Percentiles rank a stretch among this genome's conserved stretches.
Conservation (phyloP, 179 eudicot species). For the Pouteria campechiana region DNA sequence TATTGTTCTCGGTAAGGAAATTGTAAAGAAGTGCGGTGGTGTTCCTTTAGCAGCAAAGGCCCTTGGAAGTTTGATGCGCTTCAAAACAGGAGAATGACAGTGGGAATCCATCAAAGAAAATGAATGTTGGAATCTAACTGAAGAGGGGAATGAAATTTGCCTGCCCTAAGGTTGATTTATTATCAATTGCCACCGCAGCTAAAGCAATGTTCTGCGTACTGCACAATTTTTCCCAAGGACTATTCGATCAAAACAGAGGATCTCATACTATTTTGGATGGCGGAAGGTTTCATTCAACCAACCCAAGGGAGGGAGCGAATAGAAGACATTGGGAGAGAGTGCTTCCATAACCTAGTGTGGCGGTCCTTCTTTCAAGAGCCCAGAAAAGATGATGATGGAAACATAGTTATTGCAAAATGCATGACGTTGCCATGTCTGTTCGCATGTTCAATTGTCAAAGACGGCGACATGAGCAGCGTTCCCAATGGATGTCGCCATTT, state of each 20-base stretch:
- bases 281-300: conserved; percentile 7
- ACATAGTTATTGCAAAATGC: conserved; percentile 9
- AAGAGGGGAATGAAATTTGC: conserved; percentile 3
- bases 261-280: conserved; percentile 10
- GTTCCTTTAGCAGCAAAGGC: conserved; percentile 18
- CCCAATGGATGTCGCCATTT: too few relatives aligned
- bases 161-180: conserved; percentile 15
- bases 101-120: too few relatives aligned
- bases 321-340: conserved; percentile 8
- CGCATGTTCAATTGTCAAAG: background rate
- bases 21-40: conserved; percentile 15
- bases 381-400: background rate
- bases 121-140: too few relatives aligned
- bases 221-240: conserved; percentile 17
- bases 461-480: background rate
- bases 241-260: conserved; percentile 7
- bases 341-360: conserved; percentile 6
- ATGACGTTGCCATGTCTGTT: conserved; percentile 9
- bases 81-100: too few relatives aligned
- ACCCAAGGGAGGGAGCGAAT: background rate
- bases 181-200: conserved; percentile 11
- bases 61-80: too few relatives aligned
- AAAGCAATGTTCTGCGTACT: conserved; percentile 13
- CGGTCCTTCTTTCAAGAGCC: conserved; percentile 14
- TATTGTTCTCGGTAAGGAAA: conserved; percentile 5